A percentile compares a stretch with the other conserved stretches of the same genome.
These are phyloP conservation scores for Trichoderma simmonsii DNA, from an alignment of 2,329 filamentous ascomycete genomes.

Conservation along the genomic window DNA sequence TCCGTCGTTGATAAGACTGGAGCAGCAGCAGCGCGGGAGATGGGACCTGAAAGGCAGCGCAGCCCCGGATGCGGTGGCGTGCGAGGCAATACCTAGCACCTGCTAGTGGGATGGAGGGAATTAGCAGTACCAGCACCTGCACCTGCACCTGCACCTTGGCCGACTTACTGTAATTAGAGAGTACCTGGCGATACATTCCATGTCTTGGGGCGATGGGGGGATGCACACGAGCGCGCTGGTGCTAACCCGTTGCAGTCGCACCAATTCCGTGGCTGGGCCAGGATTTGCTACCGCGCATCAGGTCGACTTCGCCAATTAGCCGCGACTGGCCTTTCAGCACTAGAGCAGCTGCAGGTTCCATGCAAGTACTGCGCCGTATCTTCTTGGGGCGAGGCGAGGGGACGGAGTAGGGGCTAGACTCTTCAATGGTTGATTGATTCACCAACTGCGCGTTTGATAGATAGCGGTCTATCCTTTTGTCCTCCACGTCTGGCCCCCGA, in stretches of 20 bases:
- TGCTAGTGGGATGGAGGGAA: background rate
- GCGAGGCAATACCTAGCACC: background rate
- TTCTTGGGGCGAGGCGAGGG: too few relatives aligned
- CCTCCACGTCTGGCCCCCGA: background rate
- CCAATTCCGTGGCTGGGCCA: background rate
- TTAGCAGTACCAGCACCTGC: background rate
- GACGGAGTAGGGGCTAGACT: background rate
- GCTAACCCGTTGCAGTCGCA: background rate
- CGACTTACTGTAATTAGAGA: background rate
- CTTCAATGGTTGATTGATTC: background rate
- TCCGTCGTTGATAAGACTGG: background rate
- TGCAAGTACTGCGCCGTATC: background rate
- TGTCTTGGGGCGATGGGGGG: background rate
- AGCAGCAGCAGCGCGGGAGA: background rate
- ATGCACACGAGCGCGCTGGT: background rate
- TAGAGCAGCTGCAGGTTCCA: background rate
- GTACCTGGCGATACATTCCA: background rate
- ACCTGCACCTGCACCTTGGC: too few relatives aligned
- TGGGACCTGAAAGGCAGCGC: conserved; percentile 11
- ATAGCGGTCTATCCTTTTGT: background rate
- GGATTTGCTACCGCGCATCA: background rate
- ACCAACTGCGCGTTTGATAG: background rate
- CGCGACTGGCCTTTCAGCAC: background rate
- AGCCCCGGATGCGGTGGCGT: conserved; percentile 13
- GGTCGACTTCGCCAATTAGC: conserved; percentile 4